Evolutionary conservation across 768 basidiomycete species (phyloP), one percentile per base, ranked within the genome.

Genomic region (Coprinellus micaceus): DNA sequence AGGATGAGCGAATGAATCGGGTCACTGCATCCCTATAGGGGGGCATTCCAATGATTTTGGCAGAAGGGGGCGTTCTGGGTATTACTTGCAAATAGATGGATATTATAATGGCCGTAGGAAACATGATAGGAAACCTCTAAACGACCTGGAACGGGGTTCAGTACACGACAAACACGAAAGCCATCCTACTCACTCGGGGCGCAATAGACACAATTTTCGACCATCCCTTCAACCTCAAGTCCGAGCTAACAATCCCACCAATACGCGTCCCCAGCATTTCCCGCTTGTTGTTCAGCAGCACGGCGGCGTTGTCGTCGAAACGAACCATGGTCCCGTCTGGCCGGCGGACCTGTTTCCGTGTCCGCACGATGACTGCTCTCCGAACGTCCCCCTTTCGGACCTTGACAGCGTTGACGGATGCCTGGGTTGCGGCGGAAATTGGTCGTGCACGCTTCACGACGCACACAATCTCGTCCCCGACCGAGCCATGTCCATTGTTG

Each of bases 241-340:
- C 95, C 0, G 90, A 89, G 58, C 90, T 94, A 44, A 98, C 95
- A 43, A 95, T 86, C 0, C 95, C 94, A 63, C 90, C 89, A 53
- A 98, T 93, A 65, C 96, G 85, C 49, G 94, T 97, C 19, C 94
- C 95, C 57, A 98, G 68, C 89, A 98, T 92, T 73, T 96, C 93
- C 55, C 86, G 82, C 76, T 98, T 98, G 77, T 92, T 92, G 71
- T 98, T 98, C 56, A 98, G 71, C 33, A 98, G 73, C 4, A 98
- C 94, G 9, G 86, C 93, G 0, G 96, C 96, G 65, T 98, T 98
- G 79, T 98, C 96, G 73, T 98, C 96, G 71, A 98, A 98, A 44
- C 90, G 79, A 60, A 98, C 78, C 63, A 83, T 78, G 26, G 92
- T 82, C 13, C 96, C 96, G 71, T 98, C 96, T 21, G 94, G 86